phyloP scores from a whole-genome alignment of 441 rosid genomes.

The Syzygium syzygioides region DNA sequence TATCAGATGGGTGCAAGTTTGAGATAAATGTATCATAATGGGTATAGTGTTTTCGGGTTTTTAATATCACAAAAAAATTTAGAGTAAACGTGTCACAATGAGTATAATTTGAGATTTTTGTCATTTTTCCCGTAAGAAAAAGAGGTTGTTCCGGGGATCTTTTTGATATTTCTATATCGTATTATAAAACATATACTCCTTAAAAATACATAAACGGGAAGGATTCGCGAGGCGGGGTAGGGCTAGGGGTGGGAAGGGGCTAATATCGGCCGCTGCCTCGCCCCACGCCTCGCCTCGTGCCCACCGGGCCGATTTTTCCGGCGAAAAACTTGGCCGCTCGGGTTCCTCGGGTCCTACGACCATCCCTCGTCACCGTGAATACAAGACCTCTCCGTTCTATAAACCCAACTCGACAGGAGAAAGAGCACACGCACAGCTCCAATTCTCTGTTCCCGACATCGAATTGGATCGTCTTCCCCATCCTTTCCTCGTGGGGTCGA shows the following conservation, averaged over 20 bases:
- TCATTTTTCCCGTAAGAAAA: background rate
- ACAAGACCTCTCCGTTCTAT: background rate
- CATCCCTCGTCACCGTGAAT: background rate
- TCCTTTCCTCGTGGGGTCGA: background rate
- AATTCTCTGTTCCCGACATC: background rate
- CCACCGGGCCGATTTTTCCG: background rate
- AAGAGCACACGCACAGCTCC: background rate
- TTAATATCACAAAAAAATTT: too few relatives aligned
- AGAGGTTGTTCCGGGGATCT: fast-evolving
- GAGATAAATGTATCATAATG: too few relatives aligned
- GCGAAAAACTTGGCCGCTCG: background rate
- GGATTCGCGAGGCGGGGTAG: background rate
- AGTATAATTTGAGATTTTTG: too few relatives aligned
- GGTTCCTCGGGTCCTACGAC: background rate
- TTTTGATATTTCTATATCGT: too few relatives aligned
- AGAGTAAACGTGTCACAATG: too few relatives aligned
- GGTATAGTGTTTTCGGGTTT: too few relatives aligned
- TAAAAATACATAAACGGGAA: background rate
- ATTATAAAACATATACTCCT: background rate
- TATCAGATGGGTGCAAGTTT: too few relatives aligned
- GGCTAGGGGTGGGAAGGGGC: background rate
- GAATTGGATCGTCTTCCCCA: background rate
- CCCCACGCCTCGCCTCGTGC: background rate
- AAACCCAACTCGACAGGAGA: background rate
- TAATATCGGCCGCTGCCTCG: background rate